Percentiles rank a stretch among this genome's conserved stretches.
Evolutionary conservation across 176 grass and related monocot genomes (phyloP).

Genomic region (Elymus sibiricus): DNA sequence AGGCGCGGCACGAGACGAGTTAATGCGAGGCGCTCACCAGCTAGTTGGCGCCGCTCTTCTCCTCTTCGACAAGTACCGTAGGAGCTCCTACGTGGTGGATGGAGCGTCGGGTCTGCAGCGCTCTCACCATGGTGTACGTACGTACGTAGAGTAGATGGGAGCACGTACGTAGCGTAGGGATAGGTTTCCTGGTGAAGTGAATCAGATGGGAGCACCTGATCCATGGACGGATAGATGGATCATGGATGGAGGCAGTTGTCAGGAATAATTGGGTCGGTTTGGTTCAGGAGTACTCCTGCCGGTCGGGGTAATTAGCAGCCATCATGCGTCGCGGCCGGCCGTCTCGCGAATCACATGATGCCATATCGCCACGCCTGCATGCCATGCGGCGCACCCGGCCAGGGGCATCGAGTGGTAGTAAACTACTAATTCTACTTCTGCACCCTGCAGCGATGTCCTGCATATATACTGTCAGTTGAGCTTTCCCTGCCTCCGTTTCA

Average conservation of each 20-base stretch:
- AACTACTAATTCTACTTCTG: not conserved
- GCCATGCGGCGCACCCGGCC: not conserved
- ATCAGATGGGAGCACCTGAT: not conserved
- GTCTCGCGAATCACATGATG: constrained; percentile 12
- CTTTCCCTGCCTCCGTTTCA: not conserved
- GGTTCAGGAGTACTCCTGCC: not conserved
- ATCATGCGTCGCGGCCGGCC: constrained; percentile 15
- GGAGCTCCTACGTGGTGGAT: not conserved
- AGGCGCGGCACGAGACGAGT: not conserved
- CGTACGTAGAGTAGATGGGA: no score
- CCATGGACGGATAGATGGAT: not conserved
- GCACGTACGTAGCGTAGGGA: no score
- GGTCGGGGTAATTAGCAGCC: constrained; percentile 4
- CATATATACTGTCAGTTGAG: not conserved
- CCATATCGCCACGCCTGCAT: not conserved
- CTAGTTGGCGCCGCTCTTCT: constrained; percentile 15
- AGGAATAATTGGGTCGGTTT: not conserved
- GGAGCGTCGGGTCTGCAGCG: not conserved
- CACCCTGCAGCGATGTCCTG: not conserved
- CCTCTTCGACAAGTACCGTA: not conserved
- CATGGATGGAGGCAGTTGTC: not conserved
- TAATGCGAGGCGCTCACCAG: constrained; percentile 10
- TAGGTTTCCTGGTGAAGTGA: not conserved
- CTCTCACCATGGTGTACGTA: not conserved
- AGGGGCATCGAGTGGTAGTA: not conserved